Evolutionary conservation across 1,284 basidiomycete species (phyloP).

Genomic region (Puccinia brachypodii): DNA sequence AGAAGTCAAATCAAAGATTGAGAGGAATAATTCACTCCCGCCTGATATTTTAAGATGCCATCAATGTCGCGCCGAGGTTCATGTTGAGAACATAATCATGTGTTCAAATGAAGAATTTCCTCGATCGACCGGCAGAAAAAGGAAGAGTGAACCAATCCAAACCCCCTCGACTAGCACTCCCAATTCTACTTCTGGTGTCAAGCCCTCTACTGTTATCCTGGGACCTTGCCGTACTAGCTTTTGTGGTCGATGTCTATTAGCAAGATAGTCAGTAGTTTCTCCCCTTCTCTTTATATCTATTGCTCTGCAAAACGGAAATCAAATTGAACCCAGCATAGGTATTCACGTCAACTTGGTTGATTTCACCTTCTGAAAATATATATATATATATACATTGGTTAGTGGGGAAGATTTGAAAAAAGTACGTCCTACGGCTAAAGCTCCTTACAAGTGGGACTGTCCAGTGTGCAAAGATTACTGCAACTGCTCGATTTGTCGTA

Average conservation of each 20-base stretch:
- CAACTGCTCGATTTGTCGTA: constrained; percentile 47
- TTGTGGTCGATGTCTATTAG: constrained; percentile 36
- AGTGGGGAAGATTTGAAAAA: constrained; percentile 43
- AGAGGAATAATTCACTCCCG: background rate
- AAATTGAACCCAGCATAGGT: background rate
- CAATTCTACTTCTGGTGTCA: background rate
- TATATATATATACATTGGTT: background rate
- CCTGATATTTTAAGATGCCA: constrained; percentile 25
- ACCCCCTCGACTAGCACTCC: background rate
- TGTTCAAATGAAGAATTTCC: constrained; percentile 23
- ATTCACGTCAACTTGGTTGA: background rate
- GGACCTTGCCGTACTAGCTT: constrained; percentile 25
- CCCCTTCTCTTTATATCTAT: background rate
- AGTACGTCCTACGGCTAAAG: constrained; percentile 2
- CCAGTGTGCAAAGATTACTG: constrained; percentile 47
- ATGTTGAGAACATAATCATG: constrained; percentile 20
- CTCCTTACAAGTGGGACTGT: constrained; percentile 37
- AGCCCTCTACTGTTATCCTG: background rate
- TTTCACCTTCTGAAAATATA: background rate
- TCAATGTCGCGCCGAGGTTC: constrained; percentile 36
- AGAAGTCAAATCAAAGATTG: background rate
- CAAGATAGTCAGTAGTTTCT: constrained; percentile 42
- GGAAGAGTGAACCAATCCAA: background rate
- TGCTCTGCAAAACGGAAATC: background rate
- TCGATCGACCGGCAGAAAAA: background rate